Percentiles rank a stretch among this genome's conserved stretches.
These are phyloP conservation scores for Pythium myriotylum DNA, from an alignment of 352 stramenopile genomes.

Conservation along the genomic window DNA sequence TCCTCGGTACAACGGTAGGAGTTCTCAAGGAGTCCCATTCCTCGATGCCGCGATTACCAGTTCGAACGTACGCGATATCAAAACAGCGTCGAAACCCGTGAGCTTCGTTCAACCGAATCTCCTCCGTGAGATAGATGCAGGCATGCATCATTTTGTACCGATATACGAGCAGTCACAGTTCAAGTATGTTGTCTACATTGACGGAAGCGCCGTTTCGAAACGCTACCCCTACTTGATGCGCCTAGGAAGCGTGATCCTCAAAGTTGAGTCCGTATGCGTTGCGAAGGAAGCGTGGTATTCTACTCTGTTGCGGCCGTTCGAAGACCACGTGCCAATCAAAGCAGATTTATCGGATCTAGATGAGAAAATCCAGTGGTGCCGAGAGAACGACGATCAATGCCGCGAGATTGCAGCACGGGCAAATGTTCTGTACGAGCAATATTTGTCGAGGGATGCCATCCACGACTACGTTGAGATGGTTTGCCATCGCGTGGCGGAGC, in stretches of 20 bases:
- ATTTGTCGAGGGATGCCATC: conserved; percentile 90
- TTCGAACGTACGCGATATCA: conserved; percentile 97
- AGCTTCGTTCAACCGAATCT: conserved; percentile 87
- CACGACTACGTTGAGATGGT: conserved; percentile 98
- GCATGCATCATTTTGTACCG: conserved; percentile 95
- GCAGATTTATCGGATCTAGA: conserved; percentile 96
- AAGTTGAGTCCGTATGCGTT: conserved; percentile 92
- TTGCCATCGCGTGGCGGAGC: conserved; percentile 89
- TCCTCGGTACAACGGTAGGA: conserved; percentile 77
- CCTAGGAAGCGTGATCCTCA: conserved; percentile 97
- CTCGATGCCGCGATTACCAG: conserved; percentile 97
- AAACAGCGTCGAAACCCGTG: conserved; percentile 94
- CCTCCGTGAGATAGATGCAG: conserved; percentile 85
- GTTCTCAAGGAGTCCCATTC: conserved; percentile 76
- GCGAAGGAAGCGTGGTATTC: conserved; percentile 98
- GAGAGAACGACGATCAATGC: conserved; percentile 97
- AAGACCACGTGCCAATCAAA: conserved; percentile 98
- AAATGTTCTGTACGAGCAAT: conserved; percentile 93
- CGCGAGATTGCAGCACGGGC: conserved; percentile 94
- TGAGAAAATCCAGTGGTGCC: conserved; percentile 98
- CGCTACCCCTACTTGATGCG: conserved; percentile 99
- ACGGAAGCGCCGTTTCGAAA: conserved; percentile 97
- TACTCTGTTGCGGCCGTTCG: conserved; percentile 94
- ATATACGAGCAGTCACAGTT: conserved; percentile 98
- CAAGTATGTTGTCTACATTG: conserved; percentile 97